phyloP scores from a whole-genome alignment of 2,329 filamentous ascomycete genomes.

The Monilinia polystroma region DNA sequence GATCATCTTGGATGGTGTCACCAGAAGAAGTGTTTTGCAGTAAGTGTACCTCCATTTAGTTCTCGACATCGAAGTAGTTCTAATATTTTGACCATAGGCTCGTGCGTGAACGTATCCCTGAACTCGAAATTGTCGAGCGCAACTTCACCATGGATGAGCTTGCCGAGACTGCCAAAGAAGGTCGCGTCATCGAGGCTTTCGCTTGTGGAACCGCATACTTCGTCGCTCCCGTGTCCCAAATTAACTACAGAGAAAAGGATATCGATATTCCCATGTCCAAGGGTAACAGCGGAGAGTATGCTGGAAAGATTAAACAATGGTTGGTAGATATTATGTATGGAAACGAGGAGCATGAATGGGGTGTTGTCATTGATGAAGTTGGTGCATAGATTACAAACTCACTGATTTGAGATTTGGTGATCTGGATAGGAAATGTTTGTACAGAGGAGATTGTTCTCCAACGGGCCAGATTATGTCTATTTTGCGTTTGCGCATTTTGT shows the following conservation, averaged over 20 bases:
- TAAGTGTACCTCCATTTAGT: slow-evolving; percentile 48
- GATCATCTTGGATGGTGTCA: slow-evolving; percentile 85
- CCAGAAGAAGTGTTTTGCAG: slow-evolving; percentile 76
- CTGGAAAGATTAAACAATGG: slow-evolving; percentile 64
- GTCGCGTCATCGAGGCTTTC: slow-evolving; percentile 79
- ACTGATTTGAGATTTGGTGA: neutral
- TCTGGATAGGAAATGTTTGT: slow-evolving; percentile 3
- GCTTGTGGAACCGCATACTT: slow-evolving; percentile 84
- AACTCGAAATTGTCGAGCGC: slow-evolving; percentile 72
- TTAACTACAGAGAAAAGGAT: slow-evolving; percentile 65
- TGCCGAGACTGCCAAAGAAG: slow-evolving; percentile 68
- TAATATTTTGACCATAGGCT: slow-evolving; percentile 11
- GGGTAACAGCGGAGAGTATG: slow-evolving; percentile 54
- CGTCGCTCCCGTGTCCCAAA: slow-evolving; percentile 64
- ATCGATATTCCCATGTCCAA: slow-evolving; percentile 61
- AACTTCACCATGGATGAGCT: slow-evolving; percentile 81
- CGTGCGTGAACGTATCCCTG: slow-evolving; percentile 21
- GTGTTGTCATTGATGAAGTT: slow-evolving; percentile 62
- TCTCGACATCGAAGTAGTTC: neutral
- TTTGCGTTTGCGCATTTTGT: neutral
- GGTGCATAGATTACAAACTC: neutral
- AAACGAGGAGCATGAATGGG: slow-evolving; percentile 61
- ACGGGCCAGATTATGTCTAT: neutral
- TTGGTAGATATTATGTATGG: slow-evolving; percentile 70
- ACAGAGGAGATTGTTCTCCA: neutral